Base-by-base conservation (phyloP, 495 filamentous ascomycete genomes). In the Melanomma pulvis-pyrius region DNA sequence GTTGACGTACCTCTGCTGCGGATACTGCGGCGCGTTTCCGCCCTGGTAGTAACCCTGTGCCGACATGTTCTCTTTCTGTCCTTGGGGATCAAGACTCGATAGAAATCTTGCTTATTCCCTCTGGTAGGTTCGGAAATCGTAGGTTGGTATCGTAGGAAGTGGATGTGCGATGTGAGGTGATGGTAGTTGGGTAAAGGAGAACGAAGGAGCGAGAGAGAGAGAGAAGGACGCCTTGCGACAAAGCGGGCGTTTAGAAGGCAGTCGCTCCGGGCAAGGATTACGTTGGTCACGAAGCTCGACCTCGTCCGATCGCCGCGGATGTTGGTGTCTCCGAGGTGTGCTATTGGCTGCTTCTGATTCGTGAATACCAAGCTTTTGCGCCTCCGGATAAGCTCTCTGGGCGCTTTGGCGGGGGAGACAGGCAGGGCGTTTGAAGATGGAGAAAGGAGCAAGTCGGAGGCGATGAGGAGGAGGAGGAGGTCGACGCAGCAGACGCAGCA, bases 1-100 rank as follows among this genome's bases (percentile, higher is more conserved):
- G 53, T 15, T n/a, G 9, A 61, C 74, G 17, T 67, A 75, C 71
- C 72, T 76, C 63, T 75, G 76, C 56, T 73, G 75, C 32, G 76
- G 73, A 50, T 79, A 79, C 60, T 78, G 77, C 22, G 61, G 77
- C 25, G 28, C 36, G 24, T 29, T 49, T n/a, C 44, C 48, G 5
- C 54, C 39, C 36, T 62, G 44, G 49, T 69, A 68, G 61, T 72
- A 72, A 9, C 58, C n/a, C 30, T 65, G 50, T 21, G 68, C 48
- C 21, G 68, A 70, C 68, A 70, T 70, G 12, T 17, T 17, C n/a
- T 12, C 39, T 44, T 15, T 44, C n/a, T n/a, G n/a, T n/a, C n/a
- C n/a, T n/a, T n/a, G n/a, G n/a, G n/a, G n/a, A n/a, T n/a, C n/a
- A n/a, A n/a, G n/a, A n/a, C n/a, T n/a, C n/a, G n/a, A n/a, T n/a